Base-by-base conservation (phyloP, 1,284 basidiomycete species). In the Fistulinella cinereoalba region DNA sequence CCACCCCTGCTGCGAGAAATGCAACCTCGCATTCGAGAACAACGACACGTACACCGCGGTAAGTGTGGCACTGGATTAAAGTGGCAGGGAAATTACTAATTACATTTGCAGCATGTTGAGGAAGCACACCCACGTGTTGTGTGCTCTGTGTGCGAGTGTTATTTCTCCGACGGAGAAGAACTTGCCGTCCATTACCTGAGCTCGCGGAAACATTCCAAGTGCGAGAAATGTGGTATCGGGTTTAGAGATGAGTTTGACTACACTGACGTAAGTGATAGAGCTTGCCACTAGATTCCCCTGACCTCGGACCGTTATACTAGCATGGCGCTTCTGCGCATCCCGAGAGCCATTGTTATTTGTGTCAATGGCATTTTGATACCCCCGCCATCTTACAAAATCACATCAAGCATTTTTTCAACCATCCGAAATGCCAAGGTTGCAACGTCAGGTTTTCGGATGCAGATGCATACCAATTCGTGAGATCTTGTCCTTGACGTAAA, bases 341-440 rank as follows among this genome's bases (percentile, higher is more conserved):
- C 4, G 66, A 65, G 29, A 52, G 52, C 38, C 62, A 68, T 24
- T 65, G 63, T 34, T 49, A 62, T 45, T 32, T 64, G 18, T 65
- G 63, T 39, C 66, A 65, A 18, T 65, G 66, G 66, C 64, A 68
- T 39, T 69, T 65, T 46, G 65, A 65, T 31, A 53, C 53, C 11
- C 46, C 60, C 5, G 50, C 60, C 15, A 37, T 54, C 33, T 44
- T 69, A 31, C 62, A 54, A 12, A 64, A 58, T 40, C 66, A 65
- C 37, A 64, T 64, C 49, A 62, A 41, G 11, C 64, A 68, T 32
- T 69, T 65, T 33, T 61, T 53, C 37, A 66, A 56, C 38, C 65
- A 65, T 46, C 63, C 63, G 3, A 56, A 59, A 43, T 65, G 63
- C 16, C 47, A 50, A 38, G 54, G 51, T 29, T 65, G 66, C 22